Evolutionary conservation across 495 filamentous ascomycete genomes (phyloP).

Genomic region (Podospora pseudoanserina): DNA sequence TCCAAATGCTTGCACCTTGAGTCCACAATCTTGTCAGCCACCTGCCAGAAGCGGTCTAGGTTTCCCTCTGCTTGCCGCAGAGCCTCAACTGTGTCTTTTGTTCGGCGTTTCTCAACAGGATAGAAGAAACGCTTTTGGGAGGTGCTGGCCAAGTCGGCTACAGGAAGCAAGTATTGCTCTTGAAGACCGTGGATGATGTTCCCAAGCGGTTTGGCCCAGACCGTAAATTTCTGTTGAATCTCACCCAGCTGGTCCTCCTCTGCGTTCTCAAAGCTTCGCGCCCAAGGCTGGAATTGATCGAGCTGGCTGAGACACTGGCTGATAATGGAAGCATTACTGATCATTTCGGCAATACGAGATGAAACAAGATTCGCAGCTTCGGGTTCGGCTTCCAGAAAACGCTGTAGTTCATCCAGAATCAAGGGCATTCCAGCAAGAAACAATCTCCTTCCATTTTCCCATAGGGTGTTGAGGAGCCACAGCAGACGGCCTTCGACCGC

Average conservation of each 20-base stretch:
- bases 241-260: slow-evolving; percentile 21
- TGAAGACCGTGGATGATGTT: slow-evolving; percentile 19
- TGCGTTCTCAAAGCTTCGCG: slow-evolving; percentile 33
- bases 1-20: slow-evolving; percentile 6
- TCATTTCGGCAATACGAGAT: slow-evolving; percentile 25
- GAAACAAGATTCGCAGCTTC: slow-evolving; percentile 40
- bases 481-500: slow-evolving; percentile 24
- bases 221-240: slow-evolving; percentile 21
- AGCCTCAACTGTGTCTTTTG: slow-evolving; percentile 39
- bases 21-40: slow-evolving; percentile 12
- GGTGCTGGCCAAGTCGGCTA: slow-evolving; percentile 11
- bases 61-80: slow-evolving; percentile 40
- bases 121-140: slow-evolving; percentile 42
- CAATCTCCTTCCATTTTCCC: slow-evolving; percentile 26
- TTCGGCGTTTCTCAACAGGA: slow-evolving; percentile 48
- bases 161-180: not conserved
- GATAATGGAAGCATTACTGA: slow-evolving; percentile 46
- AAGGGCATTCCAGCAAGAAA: slow-evolving; percentile 29
- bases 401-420: slow-evolving; percentile 46
- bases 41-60: slow-evolving; percentile 51
- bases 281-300: slow-evolving; percentile 48
- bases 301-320: slow-evolving; percentile 42
- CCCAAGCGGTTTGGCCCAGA: slow-evolving; percentile 15
- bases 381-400: slow-evolving; percentile 37
- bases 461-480: slow-evolving; percentile 34